Evolutionary conservation across 2,329 filamentous ascomycete genomes (phyloP).

Genomic region (Sarocladiaceae sp.): DNA sequence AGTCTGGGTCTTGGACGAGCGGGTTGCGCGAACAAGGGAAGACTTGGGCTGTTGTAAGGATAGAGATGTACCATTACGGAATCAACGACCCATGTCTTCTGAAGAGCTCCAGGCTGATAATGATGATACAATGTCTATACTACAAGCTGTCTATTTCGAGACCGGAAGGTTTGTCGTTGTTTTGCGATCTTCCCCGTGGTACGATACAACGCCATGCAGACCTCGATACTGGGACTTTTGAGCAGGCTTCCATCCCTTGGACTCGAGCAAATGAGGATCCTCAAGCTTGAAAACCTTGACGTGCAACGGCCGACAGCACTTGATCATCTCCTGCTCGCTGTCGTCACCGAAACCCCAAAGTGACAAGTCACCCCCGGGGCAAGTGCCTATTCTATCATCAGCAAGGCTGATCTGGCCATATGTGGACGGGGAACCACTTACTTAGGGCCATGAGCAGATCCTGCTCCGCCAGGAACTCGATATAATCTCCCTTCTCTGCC

Average conservation of each 20-base stretch:
- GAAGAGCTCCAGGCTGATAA: too few species aligned
- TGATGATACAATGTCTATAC: neutral
- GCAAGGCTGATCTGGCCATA: neutral
- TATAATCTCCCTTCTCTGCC: slow-evolving; percentile 47
- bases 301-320: slow-evolving; percentile 65
- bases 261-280: slow-evolving; percentile 43
- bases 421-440: slow-evolving; percentile 21
- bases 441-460: slow-evolving; percentile 59
- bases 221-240: slow-evolving; percentile 56
- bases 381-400: too few species aligned
- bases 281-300: slow-evolving; percentile 65
- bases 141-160: neutral
- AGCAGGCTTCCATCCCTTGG: slow-evolving; percentile 56
- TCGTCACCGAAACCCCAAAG: slow-evolving; percentile 72
- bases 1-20: slow-evolving; percentile 14
- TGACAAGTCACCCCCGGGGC: slow-evolving; percentile 74
- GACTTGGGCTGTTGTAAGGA: slow-evolving; percentile 23
- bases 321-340: slow-evolving; percentile 61
- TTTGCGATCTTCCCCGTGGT: slow-evolving; percentile 4
- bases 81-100: slow-evolving; percentile 1
- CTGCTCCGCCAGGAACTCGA: slow-evolving; percentile 77
- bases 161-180: neutral
- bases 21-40: neutral
- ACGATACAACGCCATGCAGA: slow-evolving; percentile 53
- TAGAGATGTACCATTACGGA: slow-evolving; percentile 15